phyloP scores from a whole-genome alignment of 1,284 basidiomycete genomes.

The Takashimella koratensis region DNA sequence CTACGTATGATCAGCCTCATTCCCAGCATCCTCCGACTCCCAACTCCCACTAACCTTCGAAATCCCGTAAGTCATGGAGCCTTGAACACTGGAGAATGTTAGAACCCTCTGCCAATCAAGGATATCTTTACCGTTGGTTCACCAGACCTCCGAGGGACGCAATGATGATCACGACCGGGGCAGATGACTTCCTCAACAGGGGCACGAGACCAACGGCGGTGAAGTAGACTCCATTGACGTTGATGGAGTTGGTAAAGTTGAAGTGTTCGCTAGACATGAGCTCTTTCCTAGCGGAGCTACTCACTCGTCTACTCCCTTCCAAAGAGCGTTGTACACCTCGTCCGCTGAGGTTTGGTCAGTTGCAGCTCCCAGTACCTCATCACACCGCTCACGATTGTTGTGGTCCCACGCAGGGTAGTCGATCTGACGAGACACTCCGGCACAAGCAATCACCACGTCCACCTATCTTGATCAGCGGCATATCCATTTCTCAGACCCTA shows the following conservation, averaged over 20 bases:
- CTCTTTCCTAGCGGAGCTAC: too few relatives aligned
- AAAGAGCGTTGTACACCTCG: too few relatives aligned
- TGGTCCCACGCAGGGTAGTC: constrained; percentile 32
- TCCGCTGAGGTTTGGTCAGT: neutral
- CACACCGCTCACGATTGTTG: constrained; percentile 43
- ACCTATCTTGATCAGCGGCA: too few relatives aligned
- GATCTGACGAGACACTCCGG: neutral
- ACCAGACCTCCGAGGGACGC: too few relatives aligned
- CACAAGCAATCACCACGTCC: neutral
- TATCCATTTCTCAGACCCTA: constrained; percentile 11
- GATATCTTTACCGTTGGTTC: too few relatives aligned
- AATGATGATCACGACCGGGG: too few relatives aligned
- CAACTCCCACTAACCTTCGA: constrained; percentile 37
- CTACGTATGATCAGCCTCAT: constrained; percentile 21
- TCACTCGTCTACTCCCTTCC: too few relatives aligned
- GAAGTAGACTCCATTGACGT: constrained; percentile 47
- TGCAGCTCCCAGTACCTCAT: constrained; percentile 27
- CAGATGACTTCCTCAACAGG: too few relatives aligned
- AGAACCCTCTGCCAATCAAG: too few relatives aligned
- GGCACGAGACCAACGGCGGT: constrained; percentile 48
- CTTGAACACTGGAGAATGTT: too few relatives aligned
- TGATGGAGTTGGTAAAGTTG: constrained; percentile 40
- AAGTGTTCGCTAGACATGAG: too few relatives aligned
- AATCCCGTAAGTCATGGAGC: too few relatives aligned
- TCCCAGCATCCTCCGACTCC: constrained; percentile 32